Evolutionary conservation across 2,329 filamentous ascomycete genomes (phyloP).

Genomic region (Trichophaea hybrida): DNA sequence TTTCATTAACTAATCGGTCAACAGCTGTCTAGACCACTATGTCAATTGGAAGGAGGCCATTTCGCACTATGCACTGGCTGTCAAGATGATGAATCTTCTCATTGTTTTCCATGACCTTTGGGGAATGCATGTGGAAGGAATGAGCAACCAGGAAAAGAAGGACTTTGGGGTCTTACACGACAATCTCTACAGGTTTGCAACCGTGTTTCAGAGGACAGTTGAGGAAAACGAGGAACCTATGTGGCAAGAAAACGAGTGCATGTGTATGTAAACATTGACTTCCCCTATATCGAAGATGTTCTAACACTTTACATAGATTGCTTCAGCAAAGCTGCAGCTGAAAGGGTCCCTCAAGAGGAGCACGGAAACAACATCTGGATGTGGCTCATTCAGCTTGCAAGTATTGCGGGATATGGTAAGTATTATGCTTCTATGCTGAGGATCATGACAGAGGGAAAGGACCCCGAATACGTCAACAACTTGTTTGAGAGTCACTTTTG

Average conservation of each 20-base stretch:
- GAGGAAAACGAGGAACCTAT: background rate
- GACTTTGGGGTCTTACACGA: slow-evolving; percentile 3
- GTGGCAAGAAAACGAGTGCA: slow-evolving; percentile 5
- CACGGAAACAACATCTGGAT: background rate
- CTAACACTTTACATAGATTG: background rate
- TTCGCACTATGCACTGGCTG: background rate
- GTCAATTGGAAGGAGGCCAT: slow-evolving; percentile 6
- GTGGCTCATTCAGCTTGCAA: background rate
- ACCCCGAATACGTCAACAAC: slow-evolving; percentile 4
- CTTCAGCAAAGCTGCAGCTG: background rate
- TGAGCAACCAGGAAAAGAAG: slow-evolving; percentile 9
- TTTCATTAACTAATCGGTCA: background rate
- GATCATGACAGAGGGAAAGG: slow-evolving; percentile 7
- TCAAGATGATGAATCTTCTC: slow-evolving; percentile 9
- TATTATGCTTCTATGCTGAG: slow-evolving; percentile 4
- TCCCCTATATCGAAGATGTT: background rate
- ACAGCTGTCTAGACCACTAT: slow-evolving; percentile 3
- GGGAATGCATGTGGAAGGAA: slow-evolving; percentile 8
- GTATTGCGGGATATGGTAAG: slow-evolving; percentile 2
- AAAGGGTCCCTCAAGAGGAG: background rate
- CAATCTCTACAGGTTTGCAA: slow-evolving; percentile 6
- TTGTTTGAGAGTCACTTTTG: slow-evolving; percentile 3
- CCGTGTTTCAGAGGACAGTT: background rate
- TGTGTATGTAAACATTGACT: background rate
- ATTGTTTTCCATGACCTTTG: slow-evolving; percentile 9